Conservation (phyloP, 2,329 filamentous ascomycete genomes). For the Colletotrichum noveboracense region DNA sequence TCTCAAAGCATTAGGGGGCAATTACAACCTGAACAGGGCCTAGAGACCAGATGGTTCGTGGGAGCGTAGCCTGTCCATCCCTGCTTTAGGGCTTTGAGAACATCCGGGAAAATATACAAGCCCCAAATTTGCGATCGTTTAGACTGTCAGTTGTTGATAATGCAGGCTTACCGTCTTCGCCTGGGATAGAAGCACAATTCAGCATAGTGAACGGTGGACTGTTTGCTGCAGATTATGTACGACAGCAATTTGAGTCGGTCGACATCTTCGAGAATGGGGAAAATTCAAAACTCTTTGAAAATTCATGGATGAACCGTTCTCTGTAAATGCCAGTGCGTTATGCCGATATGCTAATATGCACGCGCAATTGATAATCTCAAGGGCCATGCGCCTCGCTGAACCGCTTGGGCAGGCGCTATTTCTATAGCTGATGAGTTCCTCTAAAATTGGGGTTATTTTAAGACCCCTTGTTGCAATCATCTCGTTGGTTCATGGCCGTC, state of each 20-base stretch:
- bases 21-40: no score
- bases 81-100: neutral
- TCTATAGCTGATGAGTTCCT: neutral
- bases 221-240: neutral
- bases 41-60: neutral
- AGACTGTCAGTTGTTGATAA: no score
- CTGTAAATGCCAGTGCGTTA: no score
- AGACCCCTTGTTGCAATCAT: neutral
- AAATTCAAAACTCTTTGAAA: neutral
- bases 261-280: neutral
- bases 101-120: no score
- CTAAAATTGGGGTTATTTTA: neutral
- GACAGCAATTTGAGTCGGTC: neutral
- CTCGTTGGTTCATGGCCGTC: neutral
- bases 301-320: no score
- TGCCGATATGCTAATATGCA: no score
- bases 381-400: neutral
- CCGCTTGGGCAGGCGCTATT: neutral
- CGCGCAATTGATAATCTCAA: no score
- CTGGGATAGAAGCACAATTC: neutral
- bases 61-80: neutral
- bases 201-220: neutral
- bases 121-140: no score
- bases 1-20: no score
- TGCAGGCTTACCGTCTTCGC: no score